Conservation (phyloP, 2,329 filamentous ascomycete species). For the Lachnellula arida region DNA sequence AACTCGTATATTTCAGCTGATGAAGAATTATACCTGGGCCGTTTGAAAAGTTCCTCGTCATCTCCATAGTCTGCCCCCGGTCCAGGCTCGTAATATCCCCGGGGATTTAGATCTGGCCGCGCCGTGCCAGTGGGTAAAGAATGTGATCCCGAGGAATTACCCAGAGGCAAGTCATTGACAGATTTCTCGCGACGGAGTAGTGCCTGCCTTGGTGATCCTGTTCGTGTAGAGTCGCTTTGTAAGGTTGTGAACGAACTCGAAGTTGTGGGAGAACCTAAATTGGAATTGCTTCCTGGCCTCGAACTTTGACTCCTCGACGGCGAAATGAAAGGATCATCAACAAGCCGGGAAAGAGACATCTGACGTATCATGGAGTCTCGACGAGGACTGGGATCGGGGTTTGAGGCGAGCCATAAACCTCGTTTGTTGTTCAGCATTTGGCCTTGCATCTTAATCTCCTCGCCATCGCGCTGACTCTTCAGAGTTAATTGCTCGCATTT, state of each 20-base stretch:
- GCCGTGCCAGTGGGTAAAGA: too few species aligned
- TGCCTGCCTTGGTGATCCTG: too few species aligned
- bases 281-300: neutral
- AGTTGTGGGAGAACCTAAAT: neutral
- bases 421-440: slow-evolving; percentile 20
- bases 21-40: neutral
- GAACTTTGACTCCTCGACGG: slow-evolving; percentile 7
- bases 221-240: too few species aligned
- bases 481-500: neutral
- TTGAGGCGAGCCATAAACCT: slow-evolving; percentile 20
- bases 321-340: slow-evolving; percentile 18
- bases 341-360: slow-evolving; percentile 5
- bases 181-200: too few species aligned
- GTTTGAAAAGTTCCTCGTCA: neutral
- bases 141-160: too few species aligned
- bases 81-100: neutral
- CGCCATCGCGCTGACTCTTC: slow-evolving; percentile 4
- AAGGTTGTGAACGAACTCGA: neutral
- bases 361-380: neutral
- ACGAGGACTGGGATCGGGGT: slow-evolving; percentile 13
- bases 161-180: too few species aligned
- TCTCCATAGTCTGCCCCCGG: neutral
- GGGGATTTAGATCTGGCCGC: neutral
- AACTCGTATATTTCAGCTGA: neutral
- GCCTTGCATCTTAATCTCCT: slow-evolving; percentile 1